Evolutionary conservation across 805 yeast genomes (phyloP), one percentile per base, ranked within the genome.

Genomic region (Candida methanosorbosa): DNA sequence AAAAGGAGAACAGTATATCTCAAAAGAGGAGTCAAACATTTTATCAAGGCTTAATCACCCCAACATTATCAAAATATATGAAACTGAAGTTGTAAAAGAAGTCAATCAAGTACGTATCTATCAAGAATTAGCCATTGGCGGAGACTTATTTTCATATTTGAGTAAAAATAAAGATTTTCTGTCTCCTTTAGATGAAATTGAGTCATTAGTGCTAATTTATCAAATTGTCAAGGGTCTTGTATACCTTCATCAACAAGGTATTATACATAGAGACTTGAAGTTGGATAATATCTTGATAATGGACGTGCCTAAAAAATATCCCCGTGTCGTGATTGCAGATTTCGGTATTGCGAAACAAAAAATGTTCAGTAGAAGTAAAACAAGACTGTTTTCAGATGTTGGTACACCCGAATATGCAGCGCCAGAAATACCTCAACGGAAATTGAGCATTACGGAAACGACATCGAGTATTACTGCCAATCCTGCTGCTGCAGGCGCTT

Each of bases 101-200:
- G 90, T 85, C 24, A 78, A 81, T 46, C 81, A 81, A 52, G 81
- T 87, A 36, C 94, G 95, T 15, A 86, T 92, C 18, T 96, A 86
- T 3, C 72, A 92, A 40, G 97, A 90, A 50, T 83, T 88, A 55
- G 97, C 97, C 2, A 79, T 92, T 9, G 97, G 97, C 8, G 97
- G 97, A 26, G 98, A 90, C 56, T 71, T 90, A 39, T 90, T 90
- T 52, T 94, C 87, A 48, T 84, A 87, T 55, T 84, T 90, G 39
- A 72, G 86, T 37, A 79, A 76, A 43, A 81, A 86, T 54, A 59
- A 58, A 18, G 46, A 54, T 13, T 47, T 70, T 15, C 42, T 56
- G 2, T 41, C 41, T 12, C 49, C 75, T 1, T 42, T 78, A 1
- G 57, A 74, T 1, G 85, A 78, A 44, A 63, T 68, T 26, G 81